A percentile compares a stretch with the other conserved stretches of the same genome.
Conservation (phyloP, 2,329 filamentous ascomycete species). For the Thermothelomyces thermophilus region DNA sequence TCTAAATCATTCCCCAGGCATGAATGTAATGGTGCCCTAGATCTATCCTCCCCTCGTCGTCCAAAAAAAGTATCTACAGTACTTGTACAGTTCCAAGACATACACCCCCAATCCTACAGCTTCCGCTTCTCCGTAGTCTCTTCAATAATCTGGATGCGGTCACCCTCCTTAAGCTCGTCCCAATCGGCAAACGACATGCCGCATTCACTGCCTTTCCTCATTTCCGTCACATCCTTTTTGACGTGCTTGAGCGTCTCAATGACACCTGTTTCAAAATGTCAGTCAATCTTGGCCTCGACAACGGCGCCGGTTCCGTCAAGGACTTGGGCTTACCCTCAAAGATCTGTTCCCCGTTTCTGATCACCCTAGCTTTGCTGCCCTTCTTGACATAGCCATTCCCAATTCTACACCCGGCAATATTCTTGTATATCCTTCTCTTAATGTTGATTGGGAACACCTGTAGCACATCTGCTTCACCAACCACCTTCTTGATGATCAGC, state of each 20-base stretch:
- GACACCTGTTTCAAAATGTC: conserved; percentile 49
- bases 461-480: conserved; percentile 81
- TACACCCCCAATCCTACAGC: conserved; percentile 33
- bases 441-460: conserved; percentile 80
- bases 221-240: conserved; percentile 85
- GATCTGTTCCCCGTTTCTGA: conserved; percentile 62
- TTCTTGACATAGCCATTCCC: conserved; percentile 69
- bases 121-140: conserved; percentile 65
- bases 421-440: conserved; percentile 61
- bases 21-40: background rate
- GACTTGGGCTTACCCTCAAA: conserved; percentile 64
- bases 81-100: background rate
- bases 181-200: conserved; percentile 80
- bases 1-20: background rate
- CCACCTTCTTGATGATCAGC: conserved; percentile 59
- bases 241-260: conserved; percentile 80
- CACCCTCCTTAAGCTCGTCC: conserved; percentile 70
- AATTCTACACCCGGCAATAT: conserved; percentile 82
- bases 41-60: background rate
- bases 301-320: background rate
- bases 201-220: conserved; percentile 90
- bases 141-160: conserved; percentile 83
- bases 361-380: conserved; percentile 60
- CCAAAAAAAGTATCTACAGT: background rate
- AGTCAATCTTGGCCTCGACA: background rate